phyloP scores from a whole-genome alignment of 176 grass and related monocot species.

The Miscanthus lutarioriparius region DNA sequence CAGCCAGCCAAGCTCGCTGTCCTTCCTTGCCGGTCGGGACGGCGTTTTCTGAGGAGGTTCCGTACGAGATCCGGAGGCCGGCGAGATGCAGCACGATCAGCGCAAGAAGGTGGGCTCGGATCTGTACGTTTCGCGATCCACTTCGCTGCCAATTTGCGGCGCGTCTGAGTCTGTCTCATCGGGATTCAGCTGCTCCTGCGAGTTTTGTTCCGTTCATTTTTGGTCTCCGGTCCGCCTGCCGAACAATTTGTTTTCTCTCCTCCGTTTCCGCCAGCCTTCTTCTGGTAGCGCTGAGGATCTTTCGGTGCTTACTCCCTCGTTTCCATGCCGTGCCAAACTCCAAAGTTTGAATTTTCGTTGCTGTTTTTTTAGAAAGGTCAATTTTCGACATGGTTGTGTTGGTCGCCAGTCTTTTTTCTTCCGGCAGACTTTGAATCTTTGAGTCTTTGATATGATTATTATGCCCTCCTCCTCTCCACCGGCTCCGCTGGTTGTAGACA shows the following conservation, averaged over 20 bases:
- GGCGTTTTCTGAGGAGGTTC: constrained; percentile 26
- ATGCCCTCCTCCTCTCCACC: background rate
- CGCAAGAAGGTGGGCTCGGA: constrained; percentile 77
- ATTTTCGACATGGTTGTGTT: constrained; percentile 15
- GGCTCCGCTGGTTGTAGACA: background rate
- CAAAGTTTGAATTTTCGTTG: constrained; percentile 34
- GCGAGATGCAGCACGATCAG: constrained; percentile 92
- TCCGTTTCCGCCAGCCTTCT: background rate
- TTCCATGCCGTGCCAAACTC: constrained; percentile 34
- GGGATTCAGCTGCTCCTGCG: background rate
- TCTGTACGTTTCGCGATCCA: constrained; percentile 17
- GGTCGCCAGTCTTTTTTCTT: constrained; percentile 15
- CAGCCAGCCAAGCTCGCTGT: background rate
- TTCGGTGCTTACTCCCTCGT: background rate
- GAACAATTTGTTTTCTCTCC: background rate
- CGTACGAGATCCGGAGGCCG: constrained; percentile 44
- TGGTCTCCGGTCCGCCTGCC: background rate
- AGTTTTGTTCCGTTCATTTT: constrained; percentile 30
- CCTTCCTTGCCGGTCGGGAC: background rate
- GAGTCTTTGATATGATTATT: constrained; percentile 22
- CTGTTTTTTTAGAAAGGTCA: constrained; percentile 1
- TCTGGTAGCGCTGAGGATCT: background rate
- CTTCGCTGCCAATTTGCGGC: constrained; percentile 2
- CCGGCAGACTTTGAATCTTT: background rate
- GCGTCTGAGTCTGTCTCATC: background rate